Evolutionary conservation across 2,329 filamentous ascomycete genomes (phyloP), one percentile per base, ranked within the genome.

Genomic region (Alternaria triticimaculans): DNA sequence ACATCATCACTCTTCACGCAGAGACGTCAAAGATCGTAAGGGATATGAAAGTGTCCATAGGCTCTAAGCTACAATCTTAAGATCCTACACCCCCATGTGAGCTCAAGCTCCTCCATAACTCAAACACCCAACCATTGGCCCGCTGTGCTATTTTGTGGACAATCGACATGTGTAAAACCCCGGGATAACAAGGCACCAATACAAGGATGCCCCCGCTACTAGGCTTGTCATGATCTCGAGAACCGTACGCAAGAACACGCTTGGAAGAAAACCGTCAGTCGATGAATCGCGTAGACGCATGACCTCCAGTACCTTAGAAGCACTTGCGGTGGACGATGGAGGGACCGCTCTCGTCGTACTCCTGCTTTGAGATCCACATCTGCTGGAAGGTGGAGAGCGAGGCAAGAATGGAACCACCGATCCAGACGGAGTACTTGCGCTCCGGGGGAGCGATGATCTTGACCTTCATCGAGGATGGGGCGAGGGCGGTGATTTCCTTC

Each of bases 361-460:
- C 95, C 88, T 99, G 96, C 94, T 99, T 99, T 80, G 96, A 99
- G 91, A 99, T 98, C 96, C 96, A 99, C 96, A 99, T 99, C 88
- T 99, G 96, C 90, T 99, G 96, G 95, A 99, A 99, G 86, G 96
- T 99, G 78, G 96, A 99, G 80, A 99, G 92, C 72, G 96, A 99
- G 79, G 96, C 96, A 82, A 99, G 87, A 87, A 99, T 99, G 85
- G 96, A 99, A 90, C 96, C 96, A 96, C 96, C 96, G 84, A 99
- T 99, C 96, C 96, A 99, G 89, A 99, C 96, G 72, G 96, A 98
- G 93, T 99, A 99, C 90, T 99, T 99, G 87, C 96, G 93, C 92
- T 99, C 96, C 77, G 96, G 96, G 79, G 96, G 96, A 87, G 96
- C 96, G 84, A 99, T 98, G 87, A 99, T 98, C 93, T 98, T 98